phyloP scores from a whole-genome alignment of 768 basidiomycete species.

The Trametes maxima region DNA sequence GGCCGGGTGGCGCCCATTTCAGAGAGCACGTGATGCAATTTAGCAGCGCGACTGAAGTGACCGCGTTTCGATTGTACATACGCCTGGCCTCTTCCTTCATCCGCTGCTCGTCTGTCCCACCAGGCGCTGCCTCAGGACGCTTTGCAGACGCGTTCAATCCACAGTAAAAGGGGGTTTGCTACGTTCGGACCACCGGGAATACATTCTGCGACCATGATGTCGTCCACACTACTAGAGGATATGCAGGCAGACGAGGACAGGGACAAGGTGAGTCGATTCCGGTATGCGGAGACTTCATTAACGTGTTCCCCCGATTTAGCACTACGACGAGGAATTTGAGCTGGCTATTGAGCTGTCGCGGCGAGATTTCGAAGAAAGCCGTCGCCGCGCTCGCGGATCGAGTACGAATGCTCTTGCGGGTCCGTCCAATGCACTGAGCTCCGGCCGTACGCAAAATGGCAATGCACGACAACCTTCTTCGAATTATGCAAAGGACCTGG shows the following conservation, averaged over 20 bases:
- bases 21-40: conserved; percentile 1
- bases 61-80: neutral
- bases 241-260: conserved; percentile 5
- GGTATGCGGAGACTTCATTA: neutral
- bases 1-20: neutral
- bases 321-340: conserved; percentile 7
- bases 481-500: neutral
- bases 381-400: neutral
- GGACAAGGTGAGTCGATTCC: neutral
- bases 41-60: conserved; percentile 2
- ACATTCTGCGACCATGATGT: neutral
- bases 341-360: conserved; percentile 5
- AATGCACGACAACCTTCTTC: neutral
- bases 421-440: no score
- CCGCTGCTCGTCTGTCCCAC: no score
- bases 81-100: neutral
- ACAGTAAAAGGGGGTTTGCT: neutral
- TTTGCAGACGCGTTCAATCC: no score
- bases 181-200: neutral
- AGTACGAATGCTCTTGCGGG: neutral
- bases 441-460: neutral
- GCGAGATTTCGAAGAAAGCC: neutral
- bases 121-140: no score
- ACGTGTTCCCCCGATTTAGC: neutral
- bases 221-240: neutral